phyloP scores from a whole-genome alignment of 768 basidiomycete genomes.

The Mycena capillaripes region DNA sequence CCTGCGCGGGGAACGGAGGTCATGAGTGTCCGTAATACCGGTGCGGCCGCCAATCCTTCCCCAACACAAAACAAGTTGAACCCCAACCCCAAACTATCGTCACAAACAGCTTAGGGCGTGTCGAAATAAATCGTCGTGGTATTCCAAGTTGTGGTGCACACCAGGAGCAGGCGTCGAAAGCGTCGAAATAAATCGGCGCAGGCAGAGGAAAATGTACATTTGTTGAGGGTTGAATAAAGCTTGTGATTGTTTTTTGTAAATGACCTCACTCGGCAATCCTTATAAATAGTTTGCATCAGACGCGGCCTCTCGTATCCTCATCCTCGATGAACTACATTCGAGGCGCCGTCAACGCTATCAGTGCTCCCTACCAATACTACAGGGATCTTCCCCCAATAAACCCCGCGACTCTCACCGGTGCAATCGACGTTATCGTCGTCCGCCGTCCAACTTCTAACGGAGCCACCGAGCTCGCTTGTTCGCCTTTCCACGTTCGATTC shows the following conservation, averaged over 20 bases:
- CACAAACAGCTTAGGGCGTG: neutral
- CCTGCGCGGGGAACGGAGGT: constrained; percentile 5
- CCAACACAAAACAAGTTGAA: constrained; percentile 1
- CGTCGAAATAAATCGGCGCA: no score
- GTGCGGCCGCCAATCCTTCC: neutral
- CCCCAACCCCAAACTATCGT: constrained; percentile 19
- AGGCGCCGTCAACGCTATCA: constrained; percentile 87
- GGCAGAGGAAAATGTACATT: no score
- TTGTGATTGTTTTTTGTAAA: no score
- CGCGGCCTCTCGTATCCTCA: no score
- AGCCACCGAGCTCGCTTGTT: constrained; percentile 83
- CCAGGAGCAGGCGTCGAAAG: no score
- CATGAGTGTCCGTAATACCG: neutral
- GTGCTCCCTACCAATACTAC: constrained; percentile 92
- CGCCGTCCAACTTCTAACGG: constrained; percentile 77
- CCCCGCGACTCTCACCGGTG: constrained; percentile 96
- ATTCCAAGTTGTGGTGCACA: neutral
- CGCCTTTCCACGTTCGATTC: constrained; percentile 97
- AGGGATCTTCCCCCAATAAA: constrained; percentile 90
- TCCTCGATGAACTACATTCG: constrained; percentile 87
- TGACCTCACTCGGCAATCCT: no score
- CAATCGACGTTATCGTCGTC: constrained; percentile 98
- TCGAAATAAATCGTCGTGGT: neutral
- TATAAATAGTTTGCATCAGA: no score
- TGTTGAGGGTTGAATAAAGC: no score